Conservation (phyloP, 768 basidiomycete species). For the Candolleomyces eurysporus region DNA sequence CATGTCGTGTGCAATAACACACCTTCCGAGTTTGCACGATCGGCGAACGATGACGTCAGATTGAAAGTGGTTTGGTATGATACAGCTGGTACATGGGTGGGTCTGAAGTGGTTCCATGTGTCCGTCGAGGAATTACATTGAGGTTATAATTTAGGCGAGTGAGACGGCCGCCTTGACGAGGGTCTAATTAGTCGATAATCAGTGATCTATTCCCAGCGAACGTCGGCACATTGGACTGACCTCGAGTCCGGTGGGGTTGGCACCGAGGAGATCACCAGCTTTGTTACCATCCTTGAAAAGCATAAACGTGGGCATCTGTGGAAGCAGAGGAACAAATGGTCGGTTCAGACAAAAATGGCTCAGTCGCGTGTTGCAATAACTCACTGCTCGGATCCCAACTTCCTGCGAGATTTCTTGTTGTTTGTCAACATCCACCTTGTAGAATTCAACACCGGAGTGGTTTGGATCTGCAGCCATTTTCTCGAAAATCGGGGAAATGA, state of each 20-base stretch:
- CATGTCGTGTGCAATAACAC: no score
- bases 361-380: conserved; percentile 19
- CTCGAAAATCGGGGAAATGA: conserved; percentile 67
- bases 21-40: no score
- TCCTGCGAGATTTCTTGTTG: conserved; percentile 52
- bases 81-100: no score
- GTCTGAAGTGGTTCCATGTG: no score
- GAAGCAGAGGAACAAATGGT: neutral
- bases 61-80: no score
- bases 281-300: conserved; percentile 36
- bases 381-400: conserved; percentile 59
- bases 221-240: conserved; percentile 23
- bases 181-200: neutral
- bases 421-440: conserved; percentile 74
- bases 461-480: no score
- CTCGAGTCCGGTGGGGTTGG: conserved; percentile 38
- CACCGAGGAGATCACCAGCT: conserved; percentile 44
- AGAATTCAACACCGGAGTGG: conserved; percentile 65
- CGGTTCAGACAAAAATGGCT: no score
- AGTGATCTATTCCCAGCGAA: no score
- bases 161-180: neutral
- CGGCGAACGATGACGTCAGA: no score
- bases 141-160: neutral
- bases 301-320: conserved; percentile 44
- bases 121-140: no score